Evolutionary conservation across 176 grass and related monocot genomes (phyloP).

Genomic region (Oryza meyeriana): DNA sequence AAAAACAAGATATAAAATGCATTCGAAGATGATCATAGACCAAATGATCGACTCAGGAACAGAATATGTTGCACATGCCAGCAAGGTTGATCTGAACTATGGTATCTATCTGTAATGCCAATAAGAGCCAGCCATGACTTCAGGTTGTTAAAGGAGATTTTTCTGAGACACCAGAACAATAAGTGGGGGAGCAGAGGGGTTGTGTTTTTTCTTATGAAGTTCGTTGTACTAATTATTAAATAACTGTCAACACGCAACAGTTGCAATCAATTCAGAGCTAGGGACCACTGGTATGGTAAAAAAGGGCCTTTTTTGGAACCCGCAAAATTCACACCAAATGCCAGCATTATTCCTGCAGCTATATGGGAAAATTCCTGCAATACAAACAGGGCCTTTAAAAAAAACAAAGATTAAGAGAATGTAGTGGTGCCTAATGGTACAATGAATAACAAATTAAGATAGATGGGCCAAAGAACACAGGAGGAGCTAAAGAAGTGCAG

Average conservation of each 20-base stretch:
- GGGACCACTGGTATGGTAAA: not conserved
- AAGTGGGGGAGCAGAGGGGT: not conserved
- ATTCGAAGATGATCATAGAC: not conserved
- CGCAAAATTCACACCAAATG: not conserved
- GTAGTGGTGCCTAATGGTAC: not conserved
- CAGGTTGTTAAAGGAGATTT: not conserved
- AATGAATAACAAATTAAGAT: not conserved
- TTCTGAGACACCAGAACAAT: not conserved
- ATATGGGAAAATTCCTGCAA: not conserved
- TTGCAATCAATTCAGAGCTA: not conserved
- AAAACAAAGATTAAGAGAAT: not conserved
- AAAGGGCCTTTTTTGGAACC: not conserved
- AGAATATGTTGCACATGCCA: not conserved
- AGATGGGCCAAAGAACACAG: not conserved
- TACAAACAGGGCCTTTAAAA: not conserved
- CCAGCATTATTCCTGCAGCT: not conserved
- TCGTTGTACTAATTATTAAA: constrained; percentile 4
- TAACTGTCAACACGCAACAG: not conserved
- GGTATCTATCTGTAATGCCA: not conserved
- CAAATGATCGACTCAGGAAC: not conserved
- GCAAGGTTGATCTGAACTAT: not conserved
- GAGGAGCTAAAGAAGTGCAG: not conserved
- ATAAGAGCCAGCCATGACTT: not conserved
- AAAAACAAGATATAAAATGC: constrained; percentile 9
- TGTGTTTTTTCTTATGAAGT: constrained; percentile 8